phyloP scores from a whole-genome alignment of 371 early-diverging fungal genomes.

The Choanephora cucurbitarum region DNA sequence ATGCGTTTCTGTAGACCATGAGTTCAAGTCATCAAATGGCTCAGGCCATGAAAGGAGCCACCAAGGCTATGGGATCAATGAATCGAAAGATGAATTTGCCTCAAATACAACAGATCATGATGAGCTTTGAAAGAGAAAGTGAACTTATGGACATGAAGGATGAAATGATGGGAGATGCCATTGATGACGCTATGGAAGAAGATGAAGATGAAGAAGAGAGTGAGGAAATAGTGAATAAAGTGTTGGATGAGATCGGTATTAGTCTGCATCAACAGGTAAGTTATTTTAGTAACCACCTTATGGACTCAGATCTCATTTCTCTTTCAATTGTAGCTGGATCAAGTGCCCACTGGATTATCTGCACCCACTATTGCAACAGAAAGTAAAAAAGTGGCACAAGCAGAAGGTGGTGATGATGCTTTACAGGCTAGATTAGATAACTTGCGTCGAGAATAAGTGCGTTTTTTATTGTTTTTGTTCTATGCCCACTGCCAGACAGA shows the following conservation, averaged over 20 bases:
- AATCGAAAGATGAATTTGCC: conserved; percentile 93
- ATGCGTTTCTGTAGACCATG: too few relatives aligned
- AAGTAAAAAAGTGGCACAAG: conserved; percentile 49
- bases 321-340: conserved; percentile 59
- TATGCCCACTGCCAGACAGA: conserved; percentile 52
- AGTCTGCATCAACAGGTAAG: conserved; percentile 64
- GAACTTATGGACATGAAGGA: conserved; percentile 99
- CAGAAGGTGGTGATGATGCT: conserved; percentile 74
- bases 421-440: conserved; percentile 89
- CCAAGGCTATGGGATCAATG: conserved; percentile 97
- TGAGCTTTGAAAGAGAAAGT: conserved; percentile 94
- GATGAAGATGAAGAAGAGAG: conserved; percentile 91
- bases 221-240: conserved; percentile 90
- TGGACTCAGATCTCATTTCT: too few relatives aligned
- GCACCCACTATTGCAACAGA: too few relatives aligned
- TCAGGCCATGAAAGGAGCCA: conserved; percentile 94
- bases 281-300: conserved; percentile 2
- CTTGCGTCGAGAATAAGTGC: conserved; percentile 83
- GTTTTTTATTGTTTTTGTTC: conserved; percentile 7
- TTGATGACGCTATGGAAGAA: conserved; percentile 94
- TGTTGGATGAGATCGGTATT: conserved; percentile 96
- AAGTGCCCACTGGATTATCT: conserved; percentile 48
- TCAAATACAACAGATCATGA: conserved; percentile 92
- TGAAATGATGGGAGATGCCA: conserved; percentile 97
- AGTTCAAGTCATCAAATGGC: conserved; percentile 95